Evolutionary conservation across 2,329 filamentous ascomycete species (phyloP).

Genomic region (Fusarium sp.): DNA sequence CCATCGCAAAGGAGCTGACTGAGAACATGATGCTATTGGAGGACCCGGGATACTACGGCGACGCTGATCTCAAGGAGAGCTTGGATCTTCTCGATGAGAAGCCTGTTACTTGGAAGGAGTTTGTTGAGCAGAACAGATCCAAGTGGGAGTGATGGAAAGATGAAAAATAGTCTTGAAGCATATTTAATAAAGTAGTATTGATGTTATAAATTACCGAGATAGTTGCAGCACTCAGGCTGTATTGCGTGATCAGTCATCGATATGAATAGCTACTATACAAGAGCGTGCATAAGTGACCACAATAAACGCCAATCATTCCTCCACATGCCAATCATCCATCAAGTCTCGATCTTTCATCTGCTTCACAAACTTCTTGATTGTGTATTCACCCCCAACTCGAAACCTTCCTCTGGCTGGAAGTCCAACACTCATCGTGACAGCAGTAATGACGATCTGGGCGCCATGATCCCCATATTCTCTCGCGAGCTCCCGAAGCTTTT

Average conservation of each 20-base stretch:
- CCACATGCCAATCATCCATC: background rate
- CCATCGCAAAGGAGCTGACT: conserved; percentile 48
- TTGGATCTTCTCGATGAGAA: conserved; percentile 47
- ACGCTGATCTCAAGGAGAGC: conserved; percentile 46
- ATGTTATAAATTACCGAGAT: background rate
- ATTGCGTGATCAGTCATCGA: no score
- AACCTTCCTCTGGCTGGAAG: background rate
- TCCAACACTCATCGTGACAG: background rate
- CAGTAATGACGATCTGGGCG: background rate
- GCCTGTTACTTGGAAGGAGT: conserved; percentile 51
- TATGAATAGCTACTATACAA: no score
- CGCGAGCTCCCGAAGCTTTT: background rate
- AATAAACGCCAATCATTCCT: background rate
- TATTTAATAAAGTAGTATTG: background rate
- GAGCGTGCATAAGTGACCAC: no score
- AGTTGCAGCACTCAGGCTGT: no score
- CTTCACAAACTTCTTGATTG: background rate
- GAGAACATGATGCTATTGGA: conserved; percentile 56
- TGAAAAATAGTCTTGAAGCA: background rate
- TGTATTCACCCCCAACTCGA: background rate
- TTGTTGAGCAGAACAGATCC: conserved; percentile 45
- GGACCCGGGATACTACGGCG: conserved; percentile 53
- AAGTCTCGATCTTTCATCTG: background rate
- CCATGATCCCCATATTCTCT: background rate
- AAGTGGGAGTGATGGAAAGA: conserved; percentile 35